phyloP scores from a whole-genome alignment of 805 yeast genomes.

The Kodamaea sagamina region DNA sequence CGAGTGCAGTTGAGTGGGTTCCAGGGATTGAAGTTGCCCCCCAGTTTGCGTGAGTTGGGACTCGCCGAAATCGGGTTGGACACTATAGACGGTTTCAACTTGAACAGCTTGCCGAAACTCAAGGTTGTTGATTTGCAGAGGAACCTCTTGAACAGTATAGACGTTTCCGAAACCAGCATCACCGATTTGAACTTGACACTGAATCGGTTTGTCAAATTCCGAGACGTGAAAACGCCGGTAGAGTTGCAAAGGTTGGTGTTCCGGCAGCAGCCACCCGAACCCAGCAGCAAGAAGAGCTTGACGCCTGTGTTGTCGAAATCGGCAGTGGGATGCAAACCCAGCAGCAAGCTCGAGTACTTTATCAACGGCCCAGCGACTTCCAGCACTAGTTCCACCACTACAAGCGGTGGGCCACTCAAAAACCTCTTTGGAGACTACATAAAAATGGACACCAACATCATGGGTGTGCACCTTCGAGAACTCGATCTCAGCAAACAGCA shows the following conservation, averaged over 20 bases:
- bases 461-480: conserved; percentile 7
- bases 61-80: conserved; percentile 1
- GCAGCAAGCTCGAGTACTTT: neutral
- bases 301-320: neutral
- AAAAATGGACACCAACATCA: conserved; percentile 4
- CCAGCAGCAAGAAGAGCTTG: neutral
- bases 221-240: conserved; percentile 6
- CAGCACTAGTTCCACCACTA: conserved; percentile 1
- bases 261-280: conserved; percentile 3
- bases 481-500: conserved; percentile 9
- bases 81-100: conserved; percentile 1
- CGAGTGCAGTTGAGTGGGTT: conserved; percentile 5
- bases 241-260: conserved; percentile 1
- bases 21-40: conserved; percentile 1
- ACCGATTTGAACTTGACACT: conserved; percentile 4
- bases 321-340: neutral
- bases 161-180: conserved; percentile 3
- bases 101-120: conserved; percentile 3
- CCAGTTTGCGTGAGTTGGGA: neutral
- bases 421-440: conserved; percentile 4
- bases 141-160: conserved; percentile 5
- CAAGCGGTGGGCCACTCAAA: conserved; percentile 5
- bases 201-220: conserved; percentile 4
- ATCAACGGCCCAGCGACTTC: neutral
- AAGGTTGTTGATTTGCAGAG: conserved; percentile 1